phyloP scores from a whole-genome alignment of 1,139 yeast genomes.

The Blastobotrys apis region DNA sequence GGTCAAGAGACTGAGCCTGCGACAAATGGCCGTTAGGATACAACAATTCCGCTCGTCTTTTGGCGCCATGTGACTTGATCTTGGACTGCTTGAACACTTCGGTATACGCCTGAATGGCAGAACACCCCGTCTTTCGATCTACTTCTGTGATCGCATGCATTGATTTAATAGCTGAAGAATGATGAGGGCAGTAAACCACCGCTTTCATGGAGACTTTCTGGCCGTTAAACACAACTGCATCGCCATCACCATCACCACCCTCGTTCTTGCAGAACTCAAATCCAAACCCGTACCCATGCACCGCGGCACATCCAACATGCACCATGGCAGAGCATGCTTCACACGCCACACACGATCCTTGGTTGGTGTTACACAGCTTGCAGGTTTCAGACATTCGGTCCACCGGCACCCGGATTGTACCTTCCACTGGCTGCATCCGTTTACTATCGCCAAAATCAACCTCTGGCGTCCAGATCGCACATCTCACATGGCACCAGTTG shows the following conservation, averaged over 20 bases:
- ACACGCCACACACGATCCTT: conserved; percentile 46
- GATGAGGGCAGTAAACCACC: conserved; percentile 33
- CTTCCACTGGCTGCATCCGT: conserved; percentile 45
- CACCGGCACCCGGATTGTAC: conserved; percentile 28
- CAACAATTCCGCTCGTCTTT: conserved; percentile 21
- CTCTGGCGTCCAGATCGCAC: conserved; percentile 56
- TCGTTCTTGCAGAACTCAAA: conserved; percentile 24
- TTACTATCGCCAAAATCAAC: conserved; percentile 42
- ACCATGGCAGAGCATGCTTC: conserved; percentile 39
- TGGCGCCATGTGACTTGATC: conserved; percentile 24
- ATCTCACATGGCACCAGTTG: conserved; percentile 76
- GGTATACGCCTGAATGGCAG: conserved; percentile 33
- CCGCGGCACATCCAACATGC: conserved; percentile 67
- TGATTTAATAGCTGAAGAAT: conserved; percentile 19
- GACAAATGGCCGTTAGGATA: too few relatives aligned
- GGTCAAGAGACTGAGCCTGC: too few relatives aligned
- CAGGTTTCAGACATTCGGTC: conserved; percentile 34
- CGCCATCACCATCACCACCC: not conserved
- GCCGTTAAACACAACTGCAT: conserved; percentile 37
- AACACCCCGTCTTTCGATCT: conserved; percentile 25
- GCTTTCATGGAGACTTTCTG: conserved; percentile 35
- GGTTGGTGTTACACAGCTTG: conserved; percentile 39
- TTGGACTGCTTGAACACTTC: conserved; percentile 28
- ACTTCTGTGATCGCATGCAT: conserved; percentile 25
- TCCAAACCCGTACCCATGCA: conserved; percentile 31